Conservation (phyloP, 106 monocot genomes). For the Acorus gramineus region DNA sequence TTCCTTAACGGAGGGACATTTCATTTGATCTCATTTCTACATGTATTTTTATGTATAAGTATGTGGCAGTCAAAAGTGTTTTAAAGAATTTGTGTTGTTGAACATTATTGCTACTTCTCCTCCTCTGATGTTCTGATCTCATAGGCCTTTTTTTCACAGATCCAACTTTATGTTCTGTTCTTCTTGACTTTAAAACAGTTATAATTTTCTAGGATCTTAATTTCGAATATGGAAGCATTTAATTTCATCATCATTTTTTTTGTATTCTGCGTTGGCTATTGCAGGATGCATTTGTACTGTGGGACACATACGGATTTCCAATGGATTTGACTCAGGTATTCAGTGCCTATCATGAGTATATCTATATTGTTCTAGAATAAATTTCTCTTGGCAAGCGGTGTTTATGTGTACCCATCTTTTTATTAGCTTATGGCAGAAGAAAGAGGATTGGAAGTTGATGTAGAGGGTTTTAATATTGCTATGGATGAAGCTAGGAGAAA, state of each 20-base stretch:
- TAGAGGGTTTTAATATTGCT: slow-evolving; percentile 73
- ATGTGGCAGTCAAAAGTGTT: too few species aligned
- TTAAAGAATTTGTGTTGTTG: too few species aligned
- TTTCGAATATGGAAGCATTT: too few species aligned
- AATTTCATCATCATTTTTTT: too few species aligned
- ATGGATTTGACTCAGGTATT: slow-evolving; percentile 92
- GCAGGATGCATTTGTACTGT: slow-evolving; percentile 91
- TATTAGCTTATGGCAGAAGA: slow-evolving; percentile 93
- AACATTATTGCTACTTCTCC: too few species aligned
- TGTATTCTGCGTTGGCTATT: background rate
- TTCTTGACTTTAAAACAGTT: too few species aligned
- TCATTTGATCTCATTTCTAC: too few species aligned
- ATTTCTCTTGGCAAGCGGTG: background rate
- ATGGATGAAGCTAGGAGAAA: slow-evolving; percentile 94
- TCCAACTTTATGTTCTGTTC: too few species aligned
- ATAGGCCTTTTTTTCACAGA: too few species aligned
- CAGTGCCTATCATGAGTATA: background rate
- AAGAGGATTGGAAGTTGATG: slow-evolving; percentile 70
- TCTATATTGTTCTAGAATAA: background rate
- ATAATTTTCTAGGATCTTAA: too few species aligned
- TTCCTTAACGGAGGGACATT: background rate
- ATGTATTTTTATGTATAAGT: too few species aligned
- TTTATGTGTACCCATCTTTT: slow-evolving; percentile 1
- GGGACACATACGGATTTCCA: slow-evolving; percentile 97
- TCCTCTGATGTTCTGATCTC: too few species aligned